Evolutionary conservation across 352 stramenopile species (phyloP).

Genomic region (Saprolegnia diclina): DNA sequence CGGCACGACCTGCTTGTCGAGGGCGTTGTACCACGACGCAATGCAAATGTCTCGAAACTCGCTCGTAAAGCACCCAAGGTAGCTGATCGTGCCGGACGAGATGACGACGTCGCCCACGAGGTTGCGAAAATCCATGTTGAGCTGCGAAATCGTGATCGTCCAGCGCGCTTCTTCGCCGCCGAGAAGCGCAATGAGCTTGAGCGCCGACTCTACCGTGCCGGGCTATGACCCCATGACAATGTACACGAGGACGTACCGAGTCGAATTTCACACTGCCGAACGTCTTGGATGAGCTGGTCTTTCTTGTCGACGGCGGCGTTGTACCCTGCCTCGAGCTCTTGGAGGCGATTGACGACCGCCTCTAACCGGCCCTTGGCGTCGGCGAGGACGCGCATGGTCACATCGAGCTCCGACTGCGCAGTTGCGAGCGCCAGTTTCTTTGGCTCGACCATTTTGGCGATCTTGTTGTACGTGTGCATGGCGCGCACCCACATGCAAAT

Average conservation of each 20-base stretch:
- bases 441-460: conserved; percentile 89
- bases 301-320: conserved; percentile 85
- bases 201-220: conserved; percentile 76
- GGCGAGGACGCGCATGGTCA: conserved; percentile 81
- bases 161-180: conserved; percentile 87
- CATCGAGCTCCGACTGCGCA: conserved; percentile 81
- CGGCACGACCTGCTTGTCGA: conserved; percentile 65
- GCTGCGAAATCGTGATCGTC: conserved; percentile 77
- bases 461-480: conserved; percentile 91
- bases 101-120: conserved; percentile 89
- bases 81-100: conserved; percentile 89
- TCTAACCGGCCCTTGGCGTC: conserved; percentile 76
- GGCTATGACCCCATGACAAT: too few species aligned
- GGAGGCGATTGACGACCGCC: conserved; percentile 81
- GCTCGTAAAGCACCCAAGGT: conserved; percentile 90
- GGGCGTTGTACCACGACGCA: conserved; percentile 70
- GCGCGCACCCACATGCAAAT: conserved; percentile 93
- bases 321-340: conserved; percentile 86
- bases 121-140: conserved; percentile 79
- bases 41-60: conserved; percentile 88
- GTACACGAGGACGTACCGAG: conserved; percentile 31
- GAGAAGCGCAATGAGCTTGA: conserved; percentile 87
- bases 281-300: conserved; percentile 71
- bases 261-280: conserved; percentile 77
- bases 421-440: conserved; percentile 84